Conservation (phyloP, 176 grass and related monocot genomes). For the Miscanthus lutarioriparius region DNA sequence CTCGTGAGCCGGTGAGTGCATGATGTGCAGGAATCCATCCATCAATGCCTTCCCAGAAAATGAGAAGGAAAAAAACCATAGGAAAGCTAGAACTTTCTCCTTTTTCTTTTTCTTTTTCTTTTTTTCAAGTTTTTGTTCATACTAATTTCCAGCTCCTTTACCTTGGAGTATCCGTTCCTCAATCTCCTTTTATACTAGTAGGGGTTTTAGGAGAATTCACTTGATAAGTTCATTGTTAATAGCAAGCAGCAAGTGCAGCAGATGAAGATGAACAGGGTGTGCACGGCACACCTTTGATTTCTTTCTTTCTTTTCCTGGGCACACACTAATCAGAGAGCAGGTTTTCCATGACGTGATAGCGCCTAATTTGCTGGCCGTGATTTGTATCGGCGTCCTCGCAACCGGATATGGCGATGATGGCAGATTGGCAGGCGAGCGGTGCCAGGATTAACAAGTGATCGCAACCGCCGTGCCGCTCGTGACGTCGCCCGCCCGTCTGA, state of each 20-base stretch:
- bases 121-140: conserved; percentile 29
- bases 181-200: conserved; percentile 8
- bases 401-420: conserved; percentile 1
- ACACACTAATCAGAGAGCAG: conserved; percentile 3
- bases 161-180: conserved; percentile 7
- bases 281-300: background rate
- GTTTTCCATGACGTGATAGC: conserved; percentile 1
- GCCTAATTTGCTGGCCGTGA: conserved; percentile 14
- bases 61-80: background rate
- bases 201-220: conserved; percentile 57
- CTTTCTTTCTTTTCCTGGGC: background rate
- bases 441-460: conserved; percentile 15
- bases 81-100: conserved; percentile 3
- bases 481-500: background rate
- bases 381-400: background rate
- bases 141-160: background rate
- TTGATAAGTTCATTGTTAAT: conserved; percentile 62
- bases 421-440: background rate
- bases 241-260: conserved; percentile 9
- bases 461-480: background rate
- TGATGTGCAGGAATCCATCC: conserved; percentile 13
- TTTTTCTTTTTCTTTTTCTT: background rate
- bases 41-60: background rate
- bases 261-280: background rate
- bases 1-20: conserved; percentile 27